Percentiles rank a stretch among this genome's conserved stretches.
Conservation (phyloP, 1,139 yeast species). For the Zygosaccharomyces sapae region DNA sequence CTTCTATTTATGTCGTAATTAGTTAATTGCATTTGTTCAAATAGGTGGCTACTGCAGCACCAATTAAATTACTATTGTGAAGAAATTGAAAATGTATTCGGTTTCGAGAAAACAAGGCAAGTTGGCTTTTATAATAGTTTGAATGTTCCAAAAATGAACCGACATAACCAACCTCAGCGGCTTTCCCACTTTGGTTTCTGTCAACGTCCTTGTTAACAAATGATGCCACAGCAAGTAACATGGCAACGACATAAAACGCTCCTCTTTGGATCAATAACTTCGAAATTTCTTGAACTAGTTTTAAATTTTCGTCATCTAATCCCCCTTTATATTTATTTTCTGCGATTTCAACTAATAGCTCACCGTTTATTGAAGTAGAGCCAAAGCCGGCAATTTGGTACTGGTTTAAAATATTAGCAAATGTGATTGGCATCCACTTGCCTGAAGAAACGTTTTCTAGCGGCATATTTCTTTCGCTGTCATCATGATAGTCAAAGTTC, state of each 20-base stretch:
- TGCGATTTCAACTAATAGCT: conserved; percentile 22
- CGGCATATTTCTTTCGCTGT: conserved; percentile 24
- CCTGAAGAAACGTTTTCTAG: conserved; percentile 30
- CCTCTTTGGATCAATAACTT: conserved; percentile 27
- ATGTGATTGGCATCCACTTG: conserved; percentile 26
- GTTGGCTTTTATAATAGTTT: conserved; percentile 23
- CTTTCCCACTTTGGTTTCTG: background rate
- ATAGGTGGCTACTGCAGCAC: conserved; percentile 31
- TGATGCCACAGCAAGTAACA: conserved; percentile 26
- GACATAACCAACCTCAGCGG: conserved; percentile 30
- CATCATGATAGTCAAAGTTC: conserved; percentile 19
- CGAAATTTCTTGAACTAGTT: conserved; percentile 16
- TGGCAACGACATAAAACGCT: conserved; percentile 26
- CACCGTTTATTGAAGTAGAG: conserved; percentile 25
- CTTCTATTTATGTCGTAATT: background rate
- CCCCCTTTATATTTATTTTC: conserved; percentile 6
- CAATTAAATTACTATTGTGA: conserved; percentile 32
- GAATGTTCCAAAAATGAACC: conserved; percentile 37
- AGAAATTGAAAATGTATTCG: conserved; percentile 23
- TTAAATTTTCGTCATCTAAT: conserved; percentile 6
- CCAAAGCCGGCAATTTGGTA: conserved; percentile 14
- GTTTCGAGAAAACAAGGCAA: conserved; percentile 19
- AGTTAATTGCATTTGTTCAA: conserved; percentile 1
- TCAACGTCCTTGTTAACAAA: conserved; percentile 10
- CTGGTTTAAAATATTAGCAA: conserved; percentile 18